phyloP scores from a whole-genome alignment of 225 moss, liverwort and hornwort genomes.

The Marchantia polymorpha region DNA sequence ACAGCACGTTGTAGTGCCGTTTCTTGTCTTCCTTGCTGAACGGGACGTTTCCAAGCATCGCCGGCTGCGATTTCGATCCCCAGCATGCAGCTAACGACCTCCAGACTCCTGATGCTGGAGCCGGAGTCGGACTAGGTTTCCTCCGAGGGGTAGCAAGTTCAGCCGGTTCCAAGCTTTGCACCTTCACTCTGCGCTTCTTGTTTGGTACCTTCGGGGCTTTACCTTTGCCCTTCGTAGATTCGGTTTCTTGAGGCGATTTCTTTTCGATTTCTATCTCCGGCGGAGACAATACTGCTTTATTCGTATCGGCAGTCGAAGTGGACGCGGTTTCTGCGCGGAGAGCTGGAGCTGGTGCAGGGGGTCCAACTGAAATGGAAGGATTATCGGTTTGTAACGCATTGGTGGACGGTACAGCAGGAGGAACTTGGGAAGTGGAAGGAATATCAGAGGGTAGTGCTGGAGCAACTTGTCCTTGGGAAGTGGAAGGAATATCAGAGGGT shows the following conservation, averaged over 20 bases:
- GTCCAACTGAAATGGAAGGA: not conserved
- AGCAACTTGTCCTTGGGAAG: not conserved
- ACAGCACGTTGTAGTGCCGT: slow-evolving; percentile 6
- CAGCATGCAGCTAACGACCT: not conserved
- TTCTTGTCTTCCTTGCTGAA: not conserved
- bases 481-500: not conserved
- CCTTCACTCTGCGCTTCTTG: not conserved
- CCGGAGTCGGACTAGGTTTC: not conserved
- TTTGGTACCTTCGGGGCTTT: not conserved
- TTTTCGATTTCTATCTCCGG: not conserved
- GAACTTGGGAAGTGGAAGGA: no score
- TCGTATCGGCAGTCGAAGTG: no score
- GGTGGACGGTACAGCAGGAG: no score
- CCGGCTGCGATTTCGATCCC: not conserved
- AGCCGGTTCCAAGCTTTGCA: not conserved
- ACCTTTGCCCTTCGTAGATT: not conserved
- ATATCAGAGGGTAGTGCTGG: not conserved
- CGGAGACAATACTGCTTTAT: not conserved
- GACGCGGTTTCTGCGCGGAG: no score
- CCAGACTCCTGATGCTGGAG: not conserved
- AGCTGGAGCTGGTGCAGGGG: no score
- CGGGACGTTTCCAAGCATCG: not conserved
- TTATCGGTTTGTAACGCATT: no score
- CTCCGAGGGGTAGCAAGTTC: no score
- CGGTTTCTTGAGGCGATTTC: not conserved